Evolutionary conservation across 2,329 filamentous ascomycete species (phyloP), one percentile per base, ranked within the genome.

Genomic region (Tolypocladium amazonense): DNA sequence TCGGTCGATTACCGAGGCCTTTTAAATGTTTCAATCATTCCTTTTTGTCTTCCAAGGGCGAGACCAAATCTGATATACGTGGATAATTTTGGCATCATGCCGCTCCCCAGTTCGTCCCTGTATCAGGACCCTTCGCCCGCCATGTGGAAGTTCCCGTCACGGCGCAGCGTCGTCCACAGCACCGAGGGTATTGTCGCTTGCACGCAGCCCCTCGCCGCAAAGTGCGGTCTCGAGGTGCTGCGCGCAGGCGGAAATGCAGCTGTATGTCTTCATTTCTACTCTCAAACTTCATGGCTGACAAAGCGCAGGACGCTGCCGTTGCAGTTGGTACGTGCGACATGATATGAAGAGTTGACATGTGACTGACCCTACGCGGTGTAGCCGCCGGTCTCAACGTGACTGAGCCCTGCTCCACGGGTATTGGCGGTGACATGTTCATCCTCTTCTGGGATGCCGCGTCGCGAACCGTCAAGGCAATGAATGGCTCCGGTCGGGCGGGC

Each of bases 381-480:
- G 93, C 94, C 53, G 94, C 94, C 38, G 92, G 87, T 6, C 80
- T 99, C 60, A 97, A 97, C 75, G 84, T 97, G 70, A 96, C 93
- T 0, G 94, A 99, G 71, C 94, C 94, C 9, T 86, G 87, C 61
- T 94, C 89, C 7, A 97, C 94, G 0, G 94, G 94, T 47, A 97
- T 99, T 62, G 94, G 94, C 60, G 94, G 94, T 63, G 94, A 99
- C 75, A 92, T 96, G 86, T 99, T 97, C 76, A 92, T 92, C 73
- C 84, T 97, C 41, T 97, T 85, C 79, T 97, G 93, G 77, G 84
- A 95, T 70, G 90, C 91, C 50, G 83, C 88, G 66, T 90, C 87
- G 0, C 88, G 89, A 70, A 88, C 89, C 63, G 88, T 97, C 11
- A 88, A 86, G 59, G 90, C 92, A 12, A 78, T 97, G 73, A 99